A percentile compares a stretch with the other conserved stretches of the same genome.
Conservation (phyloP, 257 asterid species). For the Penstemon barbatus region DNA sequence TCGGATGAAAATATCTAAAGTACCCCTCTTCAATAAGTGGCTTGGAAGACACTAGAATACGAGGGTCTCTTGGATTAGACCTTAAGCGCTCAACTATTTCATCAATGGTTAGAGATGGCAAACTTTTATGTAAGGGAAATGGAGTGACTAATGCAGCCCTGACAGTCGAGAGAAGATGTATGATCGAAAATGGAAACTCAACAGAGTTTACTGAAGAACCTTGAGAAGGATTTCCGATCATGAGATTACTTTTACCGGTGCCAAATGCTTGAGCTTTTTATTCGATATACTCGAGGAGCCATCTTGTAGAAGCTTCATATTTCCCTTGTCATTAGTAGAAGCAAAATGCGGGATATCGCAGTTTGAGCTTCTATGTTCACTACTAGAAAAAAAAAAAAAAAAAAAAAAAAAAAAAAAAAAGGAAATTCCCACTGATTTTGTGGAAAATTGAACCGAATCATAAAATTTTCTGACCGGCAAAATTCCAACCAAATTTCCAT, state of each 20-base stretch:
- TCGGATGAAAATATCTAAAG: constrained; percentile 28
- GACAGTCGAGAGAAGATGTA: constrained; percentile 31
- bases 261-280: too few relatives aligned
- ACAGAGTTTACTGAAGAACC: background rate
- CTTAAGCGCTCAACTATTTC: constrained; percentile 23
- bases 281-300: too few relatives aligned
- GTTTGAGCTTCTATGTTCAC: too few relatives aligned
- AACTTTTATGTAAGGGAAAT: background rate
- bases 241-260: background rate
- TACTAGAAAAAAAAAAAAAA: too few relatives aligned
- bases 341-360: too few relatives aligned
- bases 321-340: too few relatives aligned
- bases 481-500: too few relatives aligned
- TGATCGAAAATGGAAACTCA: constrained; percentile 19
- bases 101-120: constrained; percentile 20
- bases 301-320: too few relatives aligned
- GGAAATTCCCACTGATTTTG: too few relatives aligned
- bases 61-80: constrained; percentile 30
- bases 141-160: constrained; percentile 27
- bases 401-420: too few relatives aligned
- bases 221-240: background rate
- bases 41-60: constrained; percentile 4
- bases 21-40: constrained; percentile 29
- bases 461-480: too few relatives aligned
- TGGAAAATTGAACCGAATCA: too few relatives aligned